Base-by-base conservation (phyloP, 257 asterid species). In the Jacaranda copaia region DNA sequence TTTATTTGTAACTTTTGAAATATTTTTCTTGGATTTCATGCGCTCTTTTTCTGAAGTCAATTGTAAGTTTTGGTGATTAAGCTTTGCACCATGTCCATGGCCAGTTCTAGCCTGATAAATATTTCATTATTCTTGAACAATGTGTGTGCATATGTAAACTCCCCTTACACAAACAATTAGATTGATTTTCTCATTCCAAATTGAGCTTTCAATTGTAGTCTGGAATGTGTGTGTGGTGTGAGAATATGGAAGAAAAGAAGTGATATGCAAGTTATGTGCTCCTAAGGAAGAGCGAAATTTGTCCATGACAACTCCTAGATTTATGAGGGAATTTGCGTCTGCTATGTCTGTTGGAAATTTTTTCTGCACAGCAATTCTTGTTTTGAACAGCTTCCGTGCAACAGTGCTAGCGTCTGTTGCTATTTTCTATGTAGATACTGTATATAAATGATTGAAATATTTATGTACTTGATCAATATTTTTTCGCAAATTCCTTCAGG, bases 401-500 rank as follows among this genome's bases (percentile, higher is more conserved):
- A 56, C 48, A 16, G 25, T 12, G 36, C 63, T 13, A 48, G 42
- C 68, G 39, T 62, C 62, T 52, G 25, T 81, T 78, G 65, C 19
- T 58, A 52, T 67, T 53, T 19, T 40, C 48, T 71, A 25, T 56
- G 36, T 43, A 49, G 43, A 77, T 77, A 36, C 32, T 53, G 51
- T 43, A 16, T 9, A 36, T 46, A 38, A 43, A 65, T 52, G 59
- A 46, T 66, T 69, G 40, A 74, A 46, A 69, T 39, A 52, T 71
- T 42, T 61, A 35, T 53, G 61, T 64, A 70, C 58, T 79, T 70
- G 55, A 76, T 64, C 60, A 14, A 32, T 82, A 42, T 64, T 80
- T 75, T 60, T 78, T 72, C 62, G 36, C 58, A 64, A 75, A 59
- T 75, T 79, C 81, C 80, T 70, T 77, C 89, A 94, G 97, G 86